A percentile compares a stretch with the other conserved stretches of the same genome.
These are phyloP conservation scores for Phytophthora nicotianae DNA, from an alignment of 352 stramenopile genomes.

Conservation along the genomic window DNA sequence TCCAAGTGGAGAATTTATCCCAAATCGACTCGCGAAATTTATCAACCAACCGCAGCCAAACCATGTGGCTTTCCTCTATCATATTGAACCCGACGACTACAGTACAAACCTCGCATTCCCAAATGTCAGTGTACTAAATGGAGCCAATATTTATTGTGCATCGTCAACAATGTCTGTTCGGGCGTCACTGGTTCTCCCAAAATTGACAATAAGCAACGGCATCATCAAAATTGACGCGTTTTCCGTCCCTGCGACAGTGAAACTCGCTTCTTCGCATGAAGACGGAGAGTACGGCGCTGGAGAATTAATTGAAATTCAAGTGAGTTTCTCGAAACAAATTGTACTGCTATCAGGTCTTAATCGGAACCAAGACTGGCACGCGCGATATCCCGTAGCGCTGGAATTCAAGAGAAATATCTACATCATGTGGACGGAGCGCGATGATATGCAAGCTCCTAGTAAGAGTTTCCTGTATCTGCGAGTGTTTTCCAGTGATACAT, in stretches of 20 bases:
- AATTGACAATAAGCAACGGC: slow-evolving; percentile 33
- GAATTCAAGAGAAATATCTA: slow-evolving; percentile 54
- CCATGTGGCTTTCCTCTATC: slow-evolving; percentile 71
- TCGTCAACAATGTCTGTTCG: slow-evolving; percentile 49
- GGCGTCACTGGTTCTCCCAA: slow-evolving; percentile 40
- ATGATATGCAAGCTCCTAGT: slow-evolving; percentile 33
- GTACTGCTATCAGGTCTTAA: slow-evolving; percentile 69
- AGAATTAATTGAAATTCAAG: slow-evolving; percentile 70
- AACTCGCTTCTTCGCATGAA: slow-evolving; percentile 54
- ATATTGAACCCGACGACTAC: slow-evolving; percentile 55
- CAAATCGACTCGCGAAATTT: slow-evolving; percentile 56
- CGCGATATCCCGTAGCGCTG: slow-evolving; percentile 43
- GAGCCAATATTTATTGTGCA: slow-evolving; percentile 47
- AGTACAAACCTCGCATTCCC: slow-evolving; percentile 65
- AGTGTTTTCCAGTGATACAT: slow-evolving; percentile 50
- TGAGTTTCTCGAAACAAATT: slow-evolving; percentile 73
- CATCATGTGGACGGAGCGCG: slow-evolving; percentile 73
- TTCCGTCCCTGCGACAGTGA: slow-evolving; percentile 62
- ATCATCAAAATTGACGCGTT: slow-evolving; percentile 55
- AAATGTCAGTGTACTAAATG: slow-evolving; percentile 42
- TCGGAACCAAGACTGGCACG: slow-evolving; percentile 56
- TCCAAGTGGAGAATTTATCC: slow-evolving; percentile 44
- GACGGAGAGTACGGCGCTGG: slow-evolving; percentile 62
- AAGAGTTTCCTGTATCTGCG: slow-evolving; percentile 63
- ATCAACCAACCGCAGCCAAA: slow-evolving; percentile 47